phyloP scores from a whole-genome alignment of 129 eudicot genomes.

The Tanacetum coccineum region DNA sequence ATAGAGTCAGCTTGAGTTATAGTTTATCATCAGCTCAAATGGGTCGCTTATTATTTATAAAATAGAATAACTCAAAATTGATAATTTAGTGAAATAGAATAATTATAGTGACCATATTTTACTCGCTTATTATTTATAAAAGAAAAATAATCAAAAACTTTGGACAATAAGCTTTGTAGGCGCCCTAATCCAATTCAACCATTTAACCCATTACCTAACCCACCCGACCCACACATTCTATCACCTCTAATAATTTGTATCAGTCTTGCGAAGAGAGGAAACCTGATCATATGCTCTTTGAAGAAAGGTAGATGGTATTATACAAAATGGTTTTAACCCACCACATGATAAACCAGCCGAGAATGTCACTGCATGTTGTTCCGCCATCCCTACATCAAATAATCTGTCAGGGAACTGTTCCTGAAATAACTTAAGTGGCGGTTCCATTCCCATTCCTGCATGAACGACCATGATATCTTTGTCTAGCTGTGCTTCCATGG shows the following conservation, averaged over 20 bases:
- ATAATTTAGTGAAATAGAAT: no score
- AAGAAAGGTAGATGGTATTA: slow-evolving; percentile 84
- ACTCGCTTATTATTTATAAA: no score
- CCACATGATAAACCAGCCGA: slow-evolving; percentile 92
- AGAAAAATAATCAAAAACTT: no score
- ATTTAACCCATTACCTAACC: background rate
- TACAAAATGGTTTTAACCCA: slow-evolving; percentile 85
- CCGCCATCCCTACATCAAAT: slow-evolving; percentile 93
- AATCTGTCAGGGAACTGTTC: slow-evolving; percentile 60
- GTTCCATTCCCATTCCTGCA: slow-evolving; percentile 91
- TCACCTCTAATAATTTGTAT: background rate
- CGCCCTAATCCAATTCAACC: no score
- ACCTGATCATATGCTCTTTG: slow-evolving; percentile 98
- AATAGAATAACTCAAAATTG: no score
- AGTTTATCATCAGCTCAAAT: no score
- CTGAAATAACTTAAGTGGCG: slow-evolving; percentile 51
- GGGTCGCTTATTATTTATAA: no score
- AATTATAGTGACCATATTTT: no score
- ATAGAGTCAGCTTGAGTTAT: no score
- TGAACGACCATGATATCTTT: slow-evolving; percentile 79
- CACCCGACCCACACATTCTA: background rate
- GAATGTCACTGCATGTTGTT: slow-evolving; percentile 95
- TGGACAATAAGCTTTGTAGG: no score
- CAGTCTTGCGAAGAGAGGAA: slow-evolving; percentile 14
- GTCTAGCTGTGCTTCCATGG: slow-evolving; percentile 65